These are phyloP conservation scores for Colletotrichum tropicicola DNA, from an alignment of 2,329 filamentous ascomycete species.

Conservation along the genomic window DNA sequence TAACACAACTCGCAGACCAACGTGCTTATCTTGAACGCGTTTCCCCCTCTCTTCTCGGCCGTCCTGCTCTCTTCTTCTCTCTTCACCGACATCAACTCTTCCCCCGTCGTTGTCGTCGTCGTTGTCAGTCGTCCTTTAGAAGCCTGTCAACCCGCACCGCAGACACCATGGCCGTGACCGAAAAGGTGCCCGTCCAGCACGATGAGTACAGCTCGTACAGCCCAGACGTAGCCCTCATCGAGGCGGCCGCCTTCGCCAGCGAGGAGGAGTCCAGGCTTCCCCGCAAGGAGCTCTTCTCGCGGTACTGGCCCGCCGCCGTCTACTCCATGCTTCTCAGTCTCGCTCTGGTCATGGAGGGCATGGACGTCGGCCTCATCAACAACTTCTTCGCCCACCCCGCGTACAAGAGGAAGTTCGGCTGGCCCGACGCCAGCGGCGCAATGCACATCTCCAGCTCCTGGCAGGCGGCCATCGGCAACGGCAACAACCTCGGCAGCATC, in stretches of 20 bases:
- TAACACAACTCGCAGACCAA: too few relatives aligned
- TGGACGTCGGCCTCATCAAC: conserved; percentile 49
- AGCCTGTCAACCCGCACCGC: neutral
- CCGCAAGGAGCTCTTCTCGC: conserved; percentile 41
- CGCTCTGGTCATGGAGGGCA: conserved; percentile 41
- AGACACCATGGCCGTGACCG: neutral
- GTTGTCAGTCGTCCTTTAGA: too few relatives aligned
- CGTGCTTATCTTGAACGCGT: neutral
- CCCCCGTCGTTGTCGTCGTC: neutral
- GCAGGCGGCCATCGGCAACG: conserved; percentile 53
- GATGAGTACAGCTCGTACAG: conserved; percentile 36
- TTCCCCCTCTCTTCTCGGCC: neutral
- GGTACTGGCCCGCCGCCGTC: conserved; percentile 39
- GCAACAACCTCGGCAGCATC: conserved; percentile 50
- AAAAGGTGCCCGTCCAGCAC: conserved; percentile 30
- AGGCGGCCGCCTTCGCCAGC: conserved; percentile 40
- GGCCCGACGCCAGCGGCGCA: conserved; percentile 40
- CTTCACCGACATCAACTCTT: neutral
- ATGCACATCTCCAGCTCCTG: conserved; percentile 53
- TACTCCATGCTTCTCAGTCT: conserved; percentile 42
- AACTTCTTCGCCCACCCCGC: conserved; percentile 47
- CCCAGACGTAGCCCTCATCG: conserved; percentile 40
- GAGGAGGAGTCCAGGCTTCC: conserved; percentile 40
- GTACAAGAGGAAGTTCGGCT: conserved; percentile 44
- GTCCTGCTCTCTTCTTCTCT: neutral